Evolutionary conservation across 2,329 filamentous ascomycete genomes (phyloP).

Genomic region (Parascedosporium putredinis): DNA sequence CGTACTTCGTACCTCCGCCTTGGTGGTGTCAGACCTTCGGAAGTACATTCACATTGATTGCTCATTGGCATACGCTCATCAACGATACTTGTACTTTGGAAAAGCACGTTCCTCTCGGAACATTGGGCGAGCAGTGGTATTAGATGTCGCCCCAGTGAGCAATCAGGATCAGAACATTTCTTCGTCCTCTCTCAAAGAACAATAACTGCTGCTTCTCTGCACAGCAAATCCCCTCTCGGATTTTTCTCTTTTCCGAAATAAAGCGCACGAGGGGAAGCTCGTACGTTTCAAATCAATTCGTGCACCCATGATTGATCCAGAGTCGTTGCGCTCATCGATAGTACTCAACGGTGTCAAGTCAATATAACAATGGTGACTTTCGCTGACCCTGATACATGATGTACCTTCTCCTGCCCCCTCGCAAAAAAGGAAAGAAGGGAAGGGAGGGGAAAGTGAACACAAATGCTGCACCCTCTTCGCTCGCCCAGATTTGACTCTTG

Average conservation of each 20-base stretch:
- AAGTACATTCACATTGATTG: too few species aligned
- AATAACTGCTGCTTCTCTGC: too few species aligned
- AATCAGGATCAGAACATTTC: too few species aligned
- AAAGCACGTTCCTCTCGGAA: too few species aligned
- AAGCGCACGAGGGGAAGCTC: not conserved
- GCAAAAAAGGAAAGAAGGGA: too few species aligned
- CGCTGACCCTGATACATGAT: not conserved
- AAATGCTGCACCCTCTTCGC: not conserved
- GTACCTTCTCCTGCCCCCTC: not conserved
- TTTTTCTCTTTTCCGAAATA: not conserved
- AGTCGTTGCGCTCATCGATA: not conserved
- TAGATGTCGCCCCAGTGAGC: too few species aligned
- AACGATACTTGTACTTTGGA: too few species aligned
- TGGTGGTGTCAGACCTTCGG: not conserved
- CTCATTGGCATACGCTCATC: too few species aligned
- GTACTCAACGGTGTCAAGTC: not conserved
- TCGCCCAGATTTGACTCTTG: not conserved
- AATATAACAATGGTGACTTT: not conserved
- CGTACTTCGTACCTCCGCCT: not conserved
- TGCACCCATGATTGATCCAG: not conserved
- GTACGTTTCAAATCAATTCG: not conserved
- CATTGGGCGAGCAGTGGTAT: too few species aligned
- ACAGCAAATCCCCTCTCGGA: too few species aligned
- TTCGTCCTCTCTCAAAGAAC: too few species aligned
- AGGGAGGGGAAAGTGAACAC: slow-evolving; percentile 2